Conservation (phyloP, 2,329 filamentous ascomycete species). For the Cordyceps cateniannulata region DNA sequence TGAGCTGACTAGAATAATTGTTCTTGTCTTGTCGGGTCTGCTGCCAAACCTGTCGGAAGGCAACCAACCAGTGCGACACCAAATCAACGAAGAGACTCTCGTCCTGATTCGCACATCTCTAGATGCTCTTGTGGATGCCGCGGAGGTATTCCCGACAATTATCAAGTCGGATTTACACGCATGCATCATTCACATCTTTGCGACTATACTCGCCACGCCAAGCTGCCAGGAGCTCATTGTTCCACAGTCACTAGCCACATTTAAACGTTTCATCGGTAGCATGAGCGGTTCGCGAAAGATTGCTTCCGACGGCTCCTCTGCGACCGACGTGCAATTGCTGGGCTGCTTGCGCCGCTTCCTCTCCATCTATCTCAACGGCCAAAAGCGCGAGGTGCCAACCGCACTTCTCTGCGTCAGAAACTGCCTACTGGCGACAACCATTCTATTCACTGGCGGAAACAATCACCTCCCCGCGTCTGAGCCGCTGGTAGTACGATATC, state of each 20-base stretch:
- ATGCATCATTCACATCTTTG: conserved; percentile 94
- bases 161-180: conserved; percentile 96
- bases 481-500: conserved; percentile 64
- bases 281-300: conserved; percentile 48
- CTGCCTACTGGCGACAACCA: conserved; percentile 77
- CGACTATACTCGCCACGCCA: conserved; percentile 82
- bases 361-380: conserved; percentile 68
- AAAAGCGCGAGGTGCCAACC: conserved; percentile 66
- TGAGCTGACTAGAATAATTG: conserved; percentile 92
- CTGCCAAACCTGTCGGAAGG: conserved; percentile 73
- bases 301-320: conserved; percentile 35
- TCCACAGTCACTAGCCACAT: conserved; percentile 80
- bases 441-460: conserved; percentile 76
- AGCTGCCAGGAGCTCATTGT: conserved; percentile 80
- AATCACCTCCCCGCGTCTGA: conserved; percentile 70
- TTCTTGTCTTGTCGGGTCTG: conserved; percentile 81
- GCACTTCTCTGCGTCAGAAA: conserved; percentile 90
- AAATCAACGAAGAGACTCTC: conserved; percentile 82
- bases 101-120: conserved; percentile 73
- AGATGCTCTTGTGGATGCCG: conserved; percentile 85
- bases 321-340: conserved; percentile 64
- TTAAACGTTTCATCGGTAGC: conserved; percentile 82
- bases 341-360: conserved; percentile 79
- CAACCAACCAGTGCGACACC: conserved; percentile 60
- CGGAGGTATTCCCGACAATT: conserved; percentile 90